Evolutionary conservation across 495 filamentous ascomycete genomes (phyloP).

Genomic region (Lasiosphaeria ovina): DNA sequence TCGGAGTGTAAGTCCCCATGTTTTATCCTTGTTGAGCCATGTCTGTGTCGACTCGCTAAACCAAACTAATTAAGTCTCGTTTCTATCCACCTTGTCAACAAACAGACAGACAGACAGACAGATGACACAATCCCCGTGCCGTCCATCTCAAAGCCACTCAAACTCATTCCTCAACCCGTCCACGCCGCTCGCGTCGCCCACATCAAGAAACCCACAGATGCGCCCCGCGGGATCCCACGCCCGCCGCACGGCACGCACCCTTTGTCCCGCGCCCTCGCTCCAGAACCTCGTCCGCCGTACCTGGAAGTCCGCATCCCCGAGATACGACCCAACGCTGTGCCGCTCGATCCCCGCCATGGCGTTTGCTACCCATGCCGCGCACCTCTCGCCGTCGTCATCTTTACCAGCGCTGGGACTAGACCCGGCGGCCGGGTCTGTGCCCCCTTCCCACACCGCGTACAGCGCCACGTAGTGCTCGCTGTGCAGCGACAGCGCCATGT

Average conservation of each 20-base stretch:
- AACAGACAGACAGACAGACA: too few relatives aligned
- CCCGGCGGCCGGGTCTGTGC: not conserved
- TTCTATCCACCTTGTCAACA: not conserved
- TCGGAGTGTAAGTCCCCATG: too few relatives aligned
- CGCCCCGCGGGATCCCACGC: conserved; percentile 46
- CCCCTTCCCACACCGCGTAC: conserved; percentile 49
- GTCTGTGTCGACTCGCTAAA: too few relatives aligned
- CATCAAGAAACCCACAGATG: conserved; percentile 45
- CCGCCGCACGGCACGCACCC: conserved; percentile 37
- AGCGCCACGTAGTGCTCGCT: conserved; percentile 55
- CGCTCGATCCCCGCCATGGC: conserved; percentile 39
- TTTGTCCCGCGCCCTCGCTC: conserved; percentile 34
- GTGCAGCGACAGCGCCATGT: conserved; percentile 54
- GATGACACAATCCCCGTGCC: not conserved
- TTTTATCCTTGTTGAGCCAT: too few relatives aligned
- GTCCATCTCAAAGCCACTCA: conserved; percentile 11
- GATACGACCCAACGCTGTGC: conserved; percentile 45
- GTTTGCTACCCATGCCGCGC: conserved; percentile 40
- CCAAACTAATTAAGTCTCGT: not conserved
- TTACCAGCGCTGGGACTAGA: conserved; percentile 4
- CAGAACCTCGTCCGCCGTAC: conserved; percentile 45
- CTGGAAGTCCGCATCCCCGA: conserved; percentile 54
- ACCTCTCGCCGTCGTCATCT: conserved; percentile 39
- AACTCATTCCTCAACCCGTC: conserved; percentile 33
- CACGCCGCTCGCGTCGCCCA: conserved; percentile 31